Evolutionary conservation across 1,139 yeast species (phyloP).

Genomic region (Blastobotrys indianensis): DNA sequence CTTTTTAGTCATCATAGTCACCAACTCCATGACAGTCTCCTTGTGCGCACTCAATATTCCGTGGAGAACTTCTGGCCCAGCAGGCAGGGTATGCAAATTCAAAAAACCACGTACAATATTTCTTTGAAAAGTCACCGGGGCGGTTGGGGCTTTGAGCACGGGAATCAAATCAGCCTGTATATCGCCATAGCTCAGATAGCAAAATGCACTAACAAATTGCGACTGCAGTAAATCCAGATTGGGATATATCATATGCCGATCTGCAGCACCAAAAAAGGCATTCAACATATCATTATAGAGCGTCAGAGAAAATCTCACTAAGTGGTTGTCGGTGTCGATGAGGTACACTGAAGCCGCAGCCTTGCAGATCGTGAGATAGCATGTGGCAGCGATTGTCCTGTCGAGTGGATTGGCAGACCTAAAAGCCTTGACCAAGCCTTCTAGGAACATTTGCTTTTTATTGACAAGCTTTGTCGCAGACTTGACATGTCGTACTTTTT

Average conservation of each 20-base stretch:
- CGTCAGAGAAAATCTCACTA: slow-evolving; percentile 42
- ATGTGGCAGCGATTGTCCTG: slow-evolving; percentile 35
- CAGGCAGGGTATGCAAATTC: slow-evolving; percentile 17
- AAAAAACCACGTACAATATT: slow-evolving; percentile 21
- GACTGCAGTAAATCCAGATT: slow-evolving; percentile 24
- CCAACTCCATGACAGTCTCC: slow-evolving; percentile 14
- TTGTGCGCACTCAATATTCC: slow-evolving; percentile 12
- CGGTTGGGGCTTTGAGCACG: slow-evolving; percentile 13
- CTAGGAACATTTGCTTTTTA: slow-evolving; percentile 13
- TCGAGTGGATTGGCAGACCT: slow-evolving; percentile 29
- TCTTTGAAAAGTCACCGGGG: slow-evolving; percentile 17
- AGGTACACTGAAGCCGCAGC: slow-evolving; percentile 43
- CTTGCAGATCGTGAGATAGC: slow-evolving; percentile 21
- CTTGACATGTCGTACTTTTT: not conserved
- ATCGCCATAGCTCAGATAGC: slow-evolving; percentile 14
- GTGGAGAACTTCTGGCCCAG: slow-evolving; percentile 15
- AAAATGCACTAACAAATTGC: slow-evolving; percentile 20
- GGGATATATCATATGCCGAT: slow-evolving; percentile 18
- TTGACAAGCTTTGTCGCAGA: slow-evolving; percentile 3
- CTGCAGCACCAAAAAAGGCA: slow-evolving; percentile 25
- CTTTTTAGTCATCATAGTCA: slow-evolving; percentile 13
- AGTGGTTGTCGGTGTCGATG: slow-evolving; percentile 43
- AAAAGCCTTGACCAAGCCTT: slow-evolving; percentile 10
- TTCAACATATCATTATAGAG: slow-evolving; percentile 32
- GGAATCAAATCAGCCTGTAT: slow-evolving; percentile 18